Evolutionary conservation across 306 rosid species (phyloP), one percentile per base, ranked within the genome.

Genomic region (Corylus americana): DNA sequence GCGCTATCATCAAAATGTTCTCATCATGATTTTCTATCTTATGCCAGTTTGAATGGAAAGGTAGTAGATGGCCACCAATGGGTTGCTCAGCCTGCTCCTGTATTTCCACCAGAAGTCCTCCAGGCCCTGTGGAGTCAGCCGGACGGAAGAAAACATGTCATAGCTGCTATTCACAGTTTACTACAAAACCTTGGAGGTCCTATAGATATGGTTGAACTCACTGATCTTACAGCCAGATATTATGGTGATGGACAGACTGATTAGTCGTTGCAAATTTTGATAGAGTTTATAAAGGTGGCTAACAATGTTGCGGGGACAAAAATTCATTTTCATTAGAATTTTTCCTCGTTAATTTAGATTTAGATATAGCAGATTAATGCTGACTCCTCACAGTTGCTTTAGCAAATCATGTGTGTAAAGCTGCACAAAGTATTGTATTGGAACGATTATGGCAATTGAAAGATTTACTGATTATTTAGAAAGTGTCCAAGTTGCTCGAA

Each of bases 11-110:
- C 47, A 20, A 45, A 1, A 37, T 51, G 45, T 22, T 37, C 59
- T 74, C 45, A 55, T 53, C 8, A 11, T 68, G 71, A 50, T 10
- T 37, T n/a, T 59, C 8, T 18, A 5, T 39, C 10, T 47, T 31
- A 67, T 55, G 50, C 22, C 31, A 80, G 84, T 25, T 75, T 80
- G 20, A 80, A 80, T 49, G 80, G 84, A 75, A 4, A 59, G 80
- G 29, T 49, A 58, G 55, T 75, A 58, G 57, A 58, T 39, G 77
- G 77, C 54, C 14, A 49, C 12, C 72, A 5, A 61, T 48, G n/a
- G 84, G 3, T 81, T 16, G 84, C 84, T 49, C 58, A 11, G 75
- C 84, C 84, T 11, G 84, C 84, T 14, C 77, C 84, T 57, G 53
- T 75, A 51, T 75, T 75, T 37, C 80, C 80, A 18, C 80, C 73